These are phyloP conservation scores for Pythium aristosporum DNA, from an alignment of 352 stramenopile species.

Conservation along the genomic window DNA sequence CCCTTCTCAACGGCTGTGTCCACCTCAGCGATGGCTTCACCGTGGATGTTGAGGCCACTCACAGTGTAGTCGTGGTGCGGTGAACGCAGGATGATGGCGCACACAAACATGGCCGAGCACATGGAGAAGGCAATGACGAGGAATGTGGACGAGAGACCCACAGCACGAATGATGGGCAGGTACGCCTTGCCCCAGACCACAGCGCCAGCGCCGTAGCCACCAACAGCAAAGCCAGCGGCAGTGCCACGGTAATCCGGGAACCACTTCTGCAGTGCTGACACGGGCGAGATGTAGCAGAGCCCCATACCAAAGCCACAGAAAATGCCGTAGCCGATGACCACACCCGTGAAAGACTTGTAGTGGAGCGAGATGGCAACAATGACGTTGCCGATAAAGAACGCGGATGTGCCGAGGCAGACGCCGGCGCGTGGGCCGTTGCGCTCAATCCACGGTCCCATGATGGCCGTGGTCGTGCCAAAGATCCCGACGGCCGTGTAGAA, in stretches of 20 bases:
- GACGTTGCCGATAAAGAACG: constrained; percentile 55
- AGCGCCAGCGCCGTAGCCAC: constrained; percentile 52
- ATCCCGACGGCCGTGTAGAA: constrained; percentile 72
- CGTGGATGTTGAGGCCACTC: constrained; percentile 58
- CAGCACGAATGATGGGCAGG: constrained; percentile 41
- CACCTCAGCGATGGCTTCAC: constrained; percentile 35
- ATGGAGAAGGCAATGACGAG: constrained; percentile 48
- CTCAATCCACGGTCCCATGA: constrained; percentile 61
- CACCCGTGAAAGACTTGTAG: constrained; percentile 48
- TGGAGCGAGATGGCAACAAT: constrained; percentile 51
- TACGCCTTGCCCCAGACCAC: constrained; percentile 68
- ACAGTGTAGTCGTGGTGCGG: constrained; percentile 44
- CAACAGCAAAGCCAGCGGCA: constrained; percentile 61
- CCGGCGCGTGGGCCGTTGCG: constrained; percentile 45
- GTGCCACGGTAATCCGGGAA: constrained; percentile 74
- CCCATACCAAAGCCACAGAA: constrained; percentile 59
- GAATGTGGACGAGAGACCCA: constrained; percentile 51
- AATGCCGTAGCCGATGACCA: constrained; percentile 73
- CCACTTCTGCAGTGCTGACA: constrained; percentile 69
- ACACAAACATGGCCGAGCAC: constrained; percentile 39
- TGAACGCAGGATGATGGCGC: constrained; percentile 44
- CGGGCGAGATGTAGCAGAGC: constrained; percentile 67
- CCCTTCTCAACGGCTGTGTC: constrained; percentile 28
- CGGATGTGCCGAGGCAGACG: constrained; percentile 41
- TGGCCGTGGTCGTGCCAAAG: constrained; percentile 52